A percentile compares a stretch with the other conserved stretches of the same genome.
Conservation (phyloP, 225 moss, liverwort and hornwort genomes). For the Climacium dendroides region DNA sequence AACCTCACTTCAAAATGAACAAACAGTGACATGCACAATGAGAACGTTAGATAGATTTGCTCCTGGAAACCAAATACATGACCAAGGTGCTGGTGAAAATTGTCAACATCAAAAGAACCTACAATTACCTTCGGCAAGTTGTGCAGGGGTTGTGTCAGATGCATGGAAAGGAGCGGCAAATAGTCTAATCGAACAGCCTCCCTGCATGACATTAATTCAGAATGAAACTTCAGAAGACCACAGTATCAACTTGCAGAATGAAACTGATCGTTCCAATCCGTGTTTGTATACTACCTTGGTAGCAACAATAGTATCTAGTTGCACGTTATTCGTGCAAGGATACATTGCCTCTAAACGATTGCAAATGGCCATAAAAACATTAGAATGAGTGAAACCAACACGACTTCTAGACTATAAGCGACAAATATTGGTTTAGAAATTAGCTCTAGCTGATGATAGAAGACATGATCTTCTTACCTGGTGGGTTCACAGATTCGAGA, state of each 20-base stretch:
- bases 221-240: background rate
- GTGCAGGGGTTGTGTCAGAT: slow-evolving; percentile 62
- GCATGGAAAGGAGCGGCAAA: slow-evolving; percentile 64
- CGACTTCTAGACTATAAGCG: background rate
- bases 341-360: background rate
- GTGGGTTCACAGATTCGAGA: slow-evolving; percentile 93
- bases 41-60: background rate
- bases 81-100: background rate
- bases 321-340: background rate
- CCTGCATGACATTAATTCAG: slow-evolving; percentile 13
- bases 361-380: background rate
- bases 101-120: background rate
- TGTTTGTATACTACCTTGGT: background rate
- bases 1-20: background rate
- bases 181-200: slow-evolving; percentile 85
- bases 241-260: background rate
- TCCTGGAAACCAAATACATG: background rate
- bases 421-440: background rate
- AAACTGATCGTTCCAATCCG: background rate
- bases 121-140: slow-evolving; percentile 60
- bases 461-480: slow-evolving; percentile 35
- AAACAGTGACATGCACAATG: background rate
- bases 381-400: background rate
- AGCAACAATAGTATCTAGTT: background rate
- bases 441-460: background rate